phyloP scores from a whole-genome alignment of 352 stramenopile genomes.

The Blastocystis sp. region DNA sequence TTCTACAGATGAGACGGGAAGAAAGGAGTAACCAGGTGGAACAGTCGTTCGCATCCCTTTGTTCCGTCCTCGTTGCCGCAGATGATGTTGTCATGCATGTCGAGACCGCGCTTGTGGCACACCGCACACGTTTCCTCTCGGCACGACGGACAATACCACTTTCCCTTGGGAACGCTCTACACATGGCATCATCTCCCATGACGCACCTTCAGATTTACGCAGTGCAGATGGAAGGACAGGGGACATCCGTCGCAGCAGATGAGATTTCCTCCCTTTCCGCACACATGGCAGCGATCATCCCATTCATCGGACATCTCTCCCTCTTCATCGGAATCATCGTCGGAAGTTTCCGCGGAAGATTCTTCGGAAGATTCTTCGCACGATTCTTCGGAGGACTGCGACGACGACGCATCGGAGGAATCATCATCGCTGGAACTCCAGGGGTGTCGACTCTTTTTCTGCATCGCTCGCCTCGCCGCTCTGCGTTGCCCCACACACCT shows the following conservation, averaged over 20 bases:
- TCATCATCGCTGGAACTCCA: too few species aligned
- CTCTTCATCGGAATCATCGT: too few species aligned
- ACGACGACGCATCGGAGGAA: too few species aligned
- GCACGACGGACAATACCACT: constrained; percentile 78
- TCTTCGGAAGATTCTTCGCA: too few species aligned
- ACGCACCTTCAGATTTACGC: constrained; percentile 68
- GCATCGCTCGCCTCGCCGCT: too few species aligned
- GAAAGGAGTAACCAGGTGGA: constrained; percentile 68
- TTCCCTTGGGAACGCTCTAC: constrained; percentile 58
- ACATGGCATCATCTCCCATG: background rate
- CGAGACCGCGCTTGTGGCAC: constrained; percentile 76
- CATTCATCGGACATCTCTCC: constrained; percentile 66
- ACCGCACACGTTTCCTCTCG: constrained; percentile 69
- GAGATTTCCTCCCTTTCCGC: constrained; percentile 67
- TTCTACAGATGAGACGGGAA: constrained; percentile 64
- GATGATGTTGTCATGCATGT: constrained; percentile 76
- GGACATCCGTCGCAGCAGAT: constrained; percentile 75
- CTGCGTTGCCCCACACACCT: too few species aligned
- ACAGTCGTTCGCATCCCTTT: constrained; percentile 73
- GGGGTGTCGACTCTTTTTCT: too few species aligned
- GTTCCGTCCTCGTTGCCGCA: constrained; percentile 74
- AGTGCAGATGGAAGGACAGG: constrained; percentile 71
- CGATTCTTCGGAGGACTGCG: too few species aligned
- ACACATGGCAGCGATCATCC: constrained; percentile 74
- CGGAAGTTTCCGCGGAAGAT: too few species aligned